Conservation (phyloP, 1,139 yeast genomes). For the Yamadazyma mexicana region DNA sequence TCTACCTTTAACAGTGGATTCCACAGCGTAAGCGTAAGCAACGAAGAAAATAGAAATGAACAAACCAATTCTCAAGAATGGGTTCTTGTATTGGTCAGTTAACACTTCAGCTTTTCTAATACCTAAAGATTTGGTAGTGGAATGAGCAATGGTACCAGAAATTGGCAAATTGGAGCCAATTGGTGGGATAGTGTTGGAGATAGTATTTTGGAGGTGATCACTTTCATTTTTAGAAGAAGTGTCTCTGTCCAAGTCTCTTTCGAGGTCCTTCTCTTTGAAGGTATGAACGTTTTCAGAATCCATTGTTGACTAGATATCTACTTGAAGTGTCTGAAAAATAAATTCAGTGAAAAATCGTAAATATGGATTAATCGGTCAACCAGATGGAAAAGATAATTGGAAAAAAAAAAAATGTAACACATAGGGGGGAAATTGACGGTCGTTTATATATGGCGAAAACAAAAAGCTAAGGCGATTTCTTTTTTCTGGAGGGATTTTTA, state of each 20-base stretch:
- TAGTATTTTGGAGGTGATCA: slow-evolving; percentile 1
- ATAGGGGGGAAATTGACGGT: too few species aligned
- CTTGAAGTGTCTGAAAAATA: not conserved
- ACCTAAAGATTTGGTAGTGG: slow-evolving; percentile 32
- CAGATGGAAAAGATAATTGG: too few species aligned
- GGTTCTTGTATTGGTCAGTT: slow-evolving; percentile 30
- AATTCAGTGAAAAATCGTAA: not conserved
- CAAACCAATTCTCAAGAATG: slow-evolving; percentile 29
- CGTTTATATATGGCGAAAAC: too few species aligned
- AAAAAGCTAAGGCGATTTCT: too few species aligned
- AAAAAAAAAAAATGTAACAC: too few species aligned
- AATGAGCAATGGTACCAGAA: slow-evolving; percentile 13
- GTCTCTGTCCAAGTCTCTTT: not conserved
- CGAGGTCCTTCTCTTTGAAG: slow-evolving; percentile 7
- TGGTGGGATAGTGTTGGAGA: slow-evolving; percentile 2
- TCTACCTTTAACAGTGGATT: slow-evolving; percentile 51
- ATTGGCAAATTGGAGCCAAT: slow-evolving; percentile 6
- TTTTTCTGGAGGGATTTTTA: too few species aligned
- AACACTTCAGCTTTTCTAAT: slow-evolving; percentile 43
- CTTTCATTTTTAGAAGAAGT: slow-evolving; percentile 4
- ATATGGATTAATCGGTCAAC: not conserved
- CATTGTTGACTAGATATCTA: not conserved
- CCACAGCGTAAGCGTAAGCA: slow-evolving; percentile 70
- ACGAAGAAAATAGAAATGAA: slow-evolving; percentile 56
- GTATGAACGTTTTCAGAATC: slow-evolving; percentile 7